phyloP scores from a whole-genome alignment of 2,329 filamentous ascomycete genomes.

The Botrytis elliptica region DNA sequence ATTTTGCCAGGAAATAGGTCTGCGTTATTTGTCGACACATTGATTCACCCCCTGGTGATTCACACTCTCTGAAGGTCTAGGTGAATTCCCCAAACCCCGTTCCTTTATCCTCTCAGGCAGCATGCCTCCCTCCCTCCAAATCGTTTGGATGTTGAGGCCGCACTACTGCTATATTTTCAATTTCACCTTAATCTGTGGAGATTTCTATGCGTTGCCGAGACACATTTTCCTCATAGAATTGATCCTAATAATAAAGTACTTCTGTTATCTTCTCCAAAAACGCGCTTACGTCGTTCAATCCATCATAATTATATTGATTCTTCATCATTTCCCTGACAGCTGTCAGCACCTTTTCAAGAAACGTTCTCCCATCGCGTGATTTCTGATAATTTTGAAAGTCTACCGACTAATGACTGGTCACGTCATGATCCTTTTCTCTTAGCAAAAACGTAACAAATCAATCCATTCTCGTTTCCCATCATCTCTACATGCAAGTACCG shows the following conservation, averaged over 20 bases:
- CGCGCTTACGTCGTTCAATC: background rate
- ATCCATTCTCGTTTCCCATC: background rate
- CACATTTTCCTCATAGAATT: background rate
- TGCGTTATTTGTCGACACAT: background rate
- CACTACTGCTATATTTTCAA: background rate
- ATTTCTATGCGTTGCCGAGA: background rate
- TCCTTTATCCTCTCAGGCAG: background rate
- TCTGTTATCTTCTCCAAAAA: background rate
- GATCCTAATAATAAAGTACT: background rate
- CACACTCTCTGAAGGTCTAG: background rate
- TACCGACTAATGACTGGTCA: background rate
- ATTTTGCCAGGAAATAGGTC: background rate
- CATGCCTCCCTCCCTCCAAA: background rate
- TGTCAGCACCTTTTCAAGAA: background rate
- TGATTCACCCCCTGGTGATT: background rate
- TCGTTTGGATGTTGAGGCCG: background rate
- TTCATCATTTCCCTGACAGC: background rate
- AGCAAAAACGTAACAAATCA: background rate
- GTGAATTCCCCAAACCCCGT: background rate
- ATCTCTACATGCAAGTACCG: background rate
- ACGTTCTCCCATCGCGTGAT: background rate
- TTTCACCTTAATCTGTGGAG: background rate
- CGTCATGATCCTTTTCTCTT: background rate
- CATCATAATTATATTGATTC: background rate
- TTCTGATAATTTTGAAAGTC: background rate